Evolutionary conservation across 768 basidiomycete genomes (phyloP).

Genomic region (Leccinum aurantiacum): DNA sequence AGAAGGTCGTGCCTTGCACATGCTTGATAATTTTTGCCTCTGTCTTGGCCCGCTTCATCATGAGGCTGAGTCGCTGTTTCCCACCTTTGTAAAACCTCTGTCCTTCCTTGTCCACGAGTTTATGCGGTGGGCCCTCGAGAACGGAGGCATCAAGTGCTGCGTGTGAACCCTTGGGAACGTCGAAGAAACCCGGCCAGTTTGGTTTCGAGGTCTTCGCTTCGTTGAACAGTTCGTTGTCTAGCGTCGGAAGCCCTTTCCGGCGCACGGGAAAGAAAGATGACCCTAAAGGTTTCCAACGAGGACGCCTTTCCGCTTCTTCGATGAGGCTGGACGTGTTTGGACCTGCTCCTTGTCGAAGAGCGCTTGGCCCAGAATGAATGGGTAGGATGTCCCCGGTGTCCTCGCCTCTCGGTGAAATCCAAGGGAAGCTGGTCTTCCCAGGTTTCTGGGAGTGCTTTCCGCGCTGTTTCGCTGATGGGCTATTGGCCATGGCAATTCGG

Average conservation of each 20-base stretch:
- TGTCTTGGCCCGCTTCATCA: conserved; percentile 33
- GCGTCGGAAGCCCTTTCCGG: conserved; percentile 9
- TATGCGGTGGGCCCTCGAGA: conserved; percentile 1
- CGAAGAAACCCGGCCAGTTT: conserved; percentile 25
- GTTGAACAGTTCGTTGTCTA: conserved; percentile 28
- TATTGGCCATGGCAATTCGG: conserved; percentile 13
- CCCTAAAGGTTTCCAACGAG: conserved; percentile 9
- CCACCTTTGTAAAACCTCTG: conserved; percentile 32
- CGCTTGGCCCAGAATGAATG: neutral
- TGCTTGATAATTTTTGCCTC: conserved; percentile 42
- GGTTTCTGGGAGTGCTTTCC: conserved; percentile 1
- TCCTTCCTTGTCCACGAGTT: conserved; percentile 16
- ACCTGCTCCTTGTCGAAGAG: neutral
- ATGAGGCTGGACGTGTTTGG: conserved; percentile 6
- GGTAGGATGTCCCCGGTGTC: conserved; percentile 1
- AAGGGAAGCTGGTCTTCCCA: neutral
- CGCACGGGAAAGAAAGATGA: conserved; percentile 20
- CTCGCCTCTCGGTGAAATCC: neutral
- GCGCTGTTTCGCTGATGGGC: conserved; percentile 9
- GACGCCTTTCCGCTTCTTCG: conserved; percentile 4
- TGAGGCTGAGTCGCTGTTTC: conserved; percentile 28
- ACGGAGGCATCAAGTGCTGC: conserved; percentile 17
- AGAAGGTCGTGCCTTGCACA: conserved; percentile 42
- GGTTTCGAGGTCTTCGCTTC: conserved; percentile 24
- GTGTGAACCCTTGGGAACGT: conserved; percentile 18